phyloP scores from a whole-genome alignment of 208 protist species.

The Spongospora subterranea region DNA sequence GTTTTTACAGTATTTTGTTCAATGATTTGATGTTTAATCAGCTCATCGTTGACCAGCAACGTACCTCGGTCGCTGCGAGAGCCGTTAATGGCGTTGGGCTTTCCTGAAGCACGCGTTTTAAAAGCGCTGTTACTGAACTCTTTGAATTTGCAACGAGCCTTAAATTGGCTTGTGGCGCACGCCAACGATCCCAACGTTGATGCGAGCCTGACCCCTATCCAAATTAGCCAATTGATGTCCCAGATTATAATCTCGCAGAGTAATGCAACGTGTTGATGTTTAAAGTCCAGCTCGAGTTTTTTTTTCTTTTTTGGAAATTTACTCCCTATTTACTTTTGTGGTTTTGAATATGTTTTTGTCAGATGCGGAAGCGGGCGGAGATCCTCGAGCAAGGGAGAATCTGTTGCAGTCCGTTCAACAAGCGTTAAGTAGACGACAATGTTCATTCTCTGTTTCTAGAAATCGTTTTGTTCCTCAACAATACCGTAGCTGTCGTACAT shows the following conservation, averaged over 20 bases:
- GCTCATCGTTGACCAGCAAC: not conserved
- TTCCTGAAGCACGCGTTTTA: not conserved
- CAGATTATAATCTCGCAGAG: not conserved
- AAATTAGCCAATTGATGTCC: slow-evolving; percentile 18
- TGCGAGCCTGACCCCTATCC: not conserved
- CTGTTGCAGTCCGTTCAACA: not conserved
- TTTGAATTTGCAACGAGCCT: not conserved
- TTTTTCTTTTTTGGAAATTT: too few relatives aligned
- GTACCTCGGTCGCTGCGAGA: not conserved
- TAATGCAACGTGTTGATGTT: too few relatives aligned
- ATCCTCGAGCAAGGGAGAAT: not conserved
- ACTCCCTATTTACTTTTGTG: not conserved
- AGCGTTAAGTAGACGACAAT: not conserved
- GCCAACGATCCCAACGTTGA: slow-evolving; percentile 8
- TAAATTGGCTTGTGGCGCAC: slow-evolving; percentile 8
- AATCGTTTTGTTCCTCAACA: slow-evolving; percentile 47
- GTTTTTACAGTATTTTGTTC: not conserved
- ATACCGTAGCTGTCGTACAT: slow-evolving; percentile 17
- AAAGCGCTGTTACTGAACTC: slow-evolving; percentile 36
- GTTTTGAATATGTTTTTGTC: not conserved
- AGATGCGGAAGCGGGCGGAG: not conserved
- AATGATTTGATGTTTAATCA: not conserved
- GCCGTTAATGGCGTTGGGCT: not conserved
- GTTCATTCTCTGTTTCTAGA: not conserved
- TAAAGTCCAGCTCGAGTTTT: too few relatives aligned